Evolutionary conservation across 306 rosid genomes (phyloP).

Genomic region (Lithocarpus polystachyus): DNA sequence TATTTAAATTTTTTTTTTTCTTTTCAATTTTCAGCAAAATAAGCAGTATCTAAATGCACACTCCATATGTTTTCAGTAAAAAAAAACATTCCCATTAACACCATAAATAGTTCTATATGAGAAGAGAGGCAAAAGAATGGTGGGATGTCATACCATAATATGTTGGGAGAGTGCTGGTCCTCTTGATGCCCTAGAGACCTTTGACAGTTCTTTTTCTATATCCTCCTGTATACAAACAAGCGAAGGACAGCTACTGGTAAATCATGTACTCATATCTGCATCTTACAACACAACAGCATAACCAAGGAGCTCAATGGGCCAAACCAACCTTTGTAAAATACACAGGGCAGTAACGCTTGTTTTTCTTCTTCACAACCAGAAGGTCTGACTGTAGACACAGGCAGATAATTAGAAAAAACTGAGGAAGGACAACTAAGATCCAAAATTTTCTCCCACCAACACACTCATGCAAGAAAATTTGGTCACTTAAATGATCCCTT

Average conservation of each 20-base stretch:
- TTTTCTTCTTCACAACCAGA: slow-evolving; percentile 83
- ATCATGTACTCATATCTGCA: slow-evolving; percentile 4
- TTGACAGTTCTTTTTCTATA: slow-evolving; percentile 74
- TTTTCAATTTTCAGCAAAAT: no score
- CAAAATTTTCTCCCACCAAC: background rate
- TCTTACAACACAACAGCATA: slow-evolving; percentile 6
- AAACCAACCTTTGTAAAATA: slow-evolving; percentile 85
- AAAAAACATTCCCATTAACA: background rate
- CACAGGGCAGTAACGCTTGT: slow-evolving; percentile 89
- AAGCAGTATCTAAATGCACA: no score
- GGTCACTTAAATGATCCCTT: background rate
- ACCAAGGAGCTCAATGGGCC: slow-evolving; percentile 10
- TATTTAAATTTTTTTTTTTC: no score
- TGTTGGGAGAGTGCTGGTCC: slow-evolving; percentile 70
- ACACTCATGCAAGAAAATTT: background rate
- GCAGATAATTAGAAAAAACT: slow-evolving; percentile 14
- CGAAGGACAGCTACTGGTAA: slow-evolving; percentile 7
- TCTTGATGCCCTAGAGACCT: slow-evolving; percentile 62
- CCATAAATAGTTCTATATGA: background rate
- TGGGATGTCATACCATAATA: slow-evolving; percentile 54
- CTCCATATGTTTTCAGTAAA: background rate
- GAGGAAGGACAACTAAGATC: background rate
- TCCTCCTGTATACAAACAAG: slow-evolving; percentile 67
- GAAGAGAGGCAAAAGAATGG: slow-evolving; percentile 6
- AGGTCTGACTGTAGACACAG: slow-evolving; percentile 74